phyloP scores from a whole-genome alignment of 2,329 filamentous ascomycete genomes.

The Arthrobotrys conoides region DNA sequence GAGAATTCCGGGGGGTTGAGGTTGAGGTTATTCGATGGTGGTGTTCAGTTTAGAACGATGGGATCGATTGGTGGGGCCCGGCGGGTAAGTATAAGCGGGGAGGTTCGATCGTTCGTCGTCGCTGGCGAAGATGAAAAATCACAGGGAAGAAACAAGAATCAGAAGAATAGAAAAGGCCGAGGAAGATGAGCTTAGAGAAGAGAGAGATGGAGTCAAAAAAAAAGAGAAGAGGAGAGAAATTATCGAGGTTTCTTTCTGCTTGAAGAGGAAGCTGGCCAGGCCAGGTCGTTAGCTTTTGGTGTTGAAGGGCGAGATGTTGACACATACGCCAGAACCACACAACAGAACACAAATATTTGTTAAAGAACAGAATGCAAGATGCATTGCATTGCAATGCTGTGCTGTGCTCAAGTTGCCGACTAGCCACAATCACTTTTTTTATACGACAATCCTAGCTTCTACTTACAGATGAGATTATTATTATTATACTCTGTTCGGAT shows the following conservation, averaged over 20 bases:
- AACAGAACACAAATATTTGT: slow-evolving; percentile 11
- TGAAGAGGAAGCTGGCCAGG: slow-evolving; percentile 48
- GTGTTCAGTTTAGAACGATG: not conserved
- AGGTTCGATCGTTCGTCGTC: slow-evolving; percentile 8
- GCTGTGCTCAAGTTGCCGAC: not conserved
- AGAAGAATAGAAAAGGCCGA: not conserved
- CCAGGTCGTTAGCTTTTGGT: slow-evolving; percentile 32
- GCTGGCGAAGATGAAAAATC: not conserved
- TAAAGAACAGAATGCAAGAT: slow-evolving; percentile 8
- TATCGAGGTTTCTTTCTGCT: slow-evolving; percentile 29
- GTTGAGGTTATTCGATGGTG: not conserved
- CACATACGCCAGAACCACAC: slow-evolving; percentile 59
- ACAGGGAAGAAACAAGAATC: not conserved
- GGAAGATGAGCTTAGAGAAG: not conserved
- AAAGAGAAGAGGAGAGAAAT: not conserved
- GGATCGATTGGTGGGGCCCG: slow-evolving; percentile 19
- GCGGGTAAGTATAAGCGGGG: slow-evolving; percentile 31
- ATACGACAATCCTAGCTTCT: not conserved
- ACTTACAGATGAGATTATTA: slow-evolving; percentile 1
- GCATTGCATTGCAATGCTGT: not conserved
- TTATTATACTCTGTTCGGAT: not conserved
- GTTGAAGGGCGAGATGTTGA: slow-evolving; percentile 61
- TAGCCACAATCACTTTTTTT: slow-evolving; percentile 7
- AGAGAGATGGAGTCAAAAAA: not conserved
- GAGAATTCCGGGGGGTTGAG: not conserved